phyloP scores from a whole-genome alignment of 2,329 filamentous ascomycete genomes.

The Pseudopyricularia cyperi region DNA sequence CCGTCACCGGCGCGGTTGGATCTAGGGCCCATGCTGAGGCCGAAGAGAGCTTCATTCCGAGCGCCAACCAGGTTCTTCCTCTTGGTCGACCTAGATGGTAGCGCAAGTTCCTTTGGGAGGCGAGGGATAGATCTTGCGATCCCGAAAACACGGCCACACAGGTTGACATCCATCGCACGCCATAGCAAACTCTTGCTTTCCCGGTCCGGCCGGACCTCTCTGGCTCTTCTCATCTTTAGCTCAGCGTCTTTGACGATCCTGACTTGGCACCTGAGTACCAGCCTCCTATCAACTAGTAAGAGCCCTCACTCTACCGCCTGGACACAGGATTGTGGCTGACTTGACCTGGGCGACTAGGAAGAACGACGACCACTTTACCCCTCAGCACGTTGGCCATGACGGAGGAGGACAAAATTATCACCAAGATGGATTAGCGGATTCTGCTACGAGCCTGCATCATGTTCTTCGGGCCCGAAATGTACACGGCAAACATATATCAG shows the following conservation, averaged over 20 bases:
- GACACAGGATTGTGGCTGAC: constrained; percentile 3
- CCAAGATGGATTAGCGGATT: constrained; percentile 30
- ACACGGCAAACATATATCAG: constrained; percentile 31
- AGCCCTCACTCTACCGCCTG: not conserved
- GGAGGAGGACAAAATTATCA: constrained; percentile 22
- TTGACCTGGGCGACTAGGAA: constrained; percentile 14
- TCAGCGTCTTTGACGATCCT: constrained; percentile 24
- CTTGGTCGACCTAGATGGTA: too few species aligned
- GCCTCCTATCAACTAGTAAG: constrained; percentile 15
- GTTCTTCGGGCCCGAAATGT: constrained; percentile 37
- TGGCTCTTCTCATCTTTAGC: not conserved
- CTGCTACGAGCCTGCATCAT: constrained; percentile 34
- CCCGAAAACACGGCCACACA: too few species aligned
- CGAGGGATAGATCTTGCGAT: too few species aligned
- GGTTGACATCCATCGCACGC: constrained; percentile 4
- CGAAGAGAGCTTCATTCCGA: too few species aligned
- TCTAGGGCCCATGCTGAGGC: too few species aligned
- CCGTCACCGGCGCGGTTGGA: too few species aligned
- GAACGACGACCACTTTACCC: constrained; percentile 32
- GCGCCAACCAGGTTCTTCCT: too few species aligned
- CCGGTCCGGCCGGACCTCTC: not conserved
- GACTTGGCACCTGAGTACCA: constrained; percentile 20
- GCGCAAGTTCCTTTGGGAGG: too few species aligned
- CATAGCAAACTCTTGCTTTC: not conserved
- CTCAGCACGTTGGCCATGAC: constrained; percentile 25